Evolutionary conservation across 2,329 filamentous ascomycete species (phyloP), one percentile per base, ranked within the genome.

Genomic region (Acrocalymma vagum): DNA sequence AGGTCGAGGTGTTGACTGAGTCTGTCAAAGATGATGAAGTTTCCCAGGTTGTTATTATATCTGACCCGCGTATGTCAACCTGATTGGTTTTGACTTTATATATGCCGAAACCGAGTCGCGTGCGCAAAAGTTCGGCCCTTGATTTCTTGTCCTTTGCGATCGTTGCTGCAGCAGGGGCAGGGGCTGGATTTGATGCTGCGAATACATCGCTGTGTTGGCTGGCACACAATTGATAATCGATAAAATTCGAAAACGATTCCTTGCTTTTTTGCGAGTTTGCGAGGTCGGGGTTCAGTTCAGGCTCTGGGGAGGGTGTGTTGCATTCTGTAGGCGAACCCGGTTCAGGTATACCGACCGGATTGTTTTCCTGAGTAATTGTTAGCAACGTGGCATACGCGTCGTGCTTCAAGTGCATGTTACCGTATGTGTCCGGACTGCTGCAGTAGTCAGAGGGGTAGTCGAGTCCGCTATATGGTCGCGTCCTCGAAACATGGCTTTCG

Each of bases 41-140:
- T 22, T 68, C 56, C 31, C 55, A 64, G 10, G 51, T 54, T 5
- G 64, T 62, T 9, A 71, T 62, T 26, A 90, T 81, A 71, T 39
- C 83, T 76, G 46, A 89, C 78, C 57, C 49, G 1, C 86, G 84
- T 18, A 88, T 77, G 42, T 80, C 73, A 38, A 83, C 79, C 68
- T 92, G 88, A 45, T 87, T 84, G 2, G 87, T 91, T 42, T 79
- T 80, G 52, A 92, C 76, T 70, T 91, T 91, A 75, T 90, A 91
- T 60, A 80, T 81, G 10, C 86, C 88, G 14, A 90, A 79, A 18
- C 81, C 78, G 11, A 92, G 80, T n/a, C 87, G 80, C 8, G 89
- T 77, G 35, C 80, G 80, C 29, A 91, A 74, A 32, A 83, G 80
- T 60, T 87, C 81, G 14, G 84, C 85, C 69, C 81, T 80, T 79